Conservation (phyloP, 495 filamentous ascomycete genomes). For the Ramalina peruviana region DNA sequence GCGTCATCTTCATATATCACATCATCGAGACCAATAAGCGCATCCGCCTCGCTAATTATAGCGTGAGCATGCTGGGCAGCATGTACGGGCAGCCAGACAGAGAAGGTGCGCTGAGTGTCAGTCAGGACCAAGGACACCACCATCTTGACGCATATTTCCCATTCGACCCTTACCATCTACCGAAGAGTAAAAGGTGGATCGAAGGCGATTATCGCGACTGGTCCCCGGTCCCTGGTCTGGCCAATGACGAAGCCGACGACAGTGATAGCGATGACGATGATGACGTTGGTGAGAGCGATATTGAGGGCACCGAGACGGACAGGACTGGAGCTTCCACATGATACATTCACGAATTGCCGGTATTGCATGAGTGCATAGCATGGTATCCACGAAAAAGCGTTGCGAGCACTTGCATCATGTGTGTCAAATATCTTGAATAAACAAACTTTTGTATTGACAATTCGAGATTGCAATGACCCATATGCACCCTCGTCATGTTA, state of each 20-base stretch:
- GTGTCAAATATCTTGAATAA: too few relatives aligned
- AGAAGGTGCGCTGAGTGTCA: slow-evolving; percentile 42
- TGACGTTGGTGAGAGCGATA: slow-evolving; percentile 36
- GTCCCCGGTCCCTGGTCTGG: slow-evolving; percentile 61
- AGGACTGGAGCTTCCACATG: not conserved
- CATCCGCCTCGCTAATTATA: slow-evolving; percentile 51
- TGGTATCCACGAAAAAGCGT: not conserved
- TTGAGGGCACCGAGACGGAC: slow-evolving; percentile 21
- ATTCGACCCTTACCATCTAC: slow-evolving; percentile 89
- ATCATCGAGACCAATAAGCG: slow-evolving; percentile 88
- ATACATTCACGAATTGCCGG: not conserved
- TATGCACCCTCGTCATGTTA: too few relatives aligned
- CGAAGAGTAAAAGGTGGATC: slow-evolving; percentile 72
- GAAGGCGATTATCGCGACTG: slow-evolving; percentile 74
- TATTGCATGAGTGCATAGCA: not conserved
- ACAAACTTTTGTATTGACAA: too few relatives aligned
- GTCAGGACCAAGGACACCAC: slow-evolving; percentile 47
- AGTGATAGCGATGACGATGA: slow-evolving; percentile 40
- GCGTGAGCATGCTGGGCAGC: slow-evolving; percentile 19
- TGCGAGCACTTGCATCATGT: not conserved
- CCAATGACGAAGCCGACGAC: slow-evolving; percentile 33
- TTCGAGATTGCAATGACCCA: too few relatives aligned
- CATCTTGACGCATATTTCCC: slow-evolving; percentile 90
- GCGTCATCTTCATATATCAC: slow-evolving; percentile 74
- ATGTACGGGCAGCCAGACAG: slow-evolving; percentile 36